A percentile compares a stretch with the other conserved stretches of the same genome.
phyloP scores from a whole-genome alignment of 2,329 filamentous ascomycete genomes.

The Clarireedia hainanense region DNA sequence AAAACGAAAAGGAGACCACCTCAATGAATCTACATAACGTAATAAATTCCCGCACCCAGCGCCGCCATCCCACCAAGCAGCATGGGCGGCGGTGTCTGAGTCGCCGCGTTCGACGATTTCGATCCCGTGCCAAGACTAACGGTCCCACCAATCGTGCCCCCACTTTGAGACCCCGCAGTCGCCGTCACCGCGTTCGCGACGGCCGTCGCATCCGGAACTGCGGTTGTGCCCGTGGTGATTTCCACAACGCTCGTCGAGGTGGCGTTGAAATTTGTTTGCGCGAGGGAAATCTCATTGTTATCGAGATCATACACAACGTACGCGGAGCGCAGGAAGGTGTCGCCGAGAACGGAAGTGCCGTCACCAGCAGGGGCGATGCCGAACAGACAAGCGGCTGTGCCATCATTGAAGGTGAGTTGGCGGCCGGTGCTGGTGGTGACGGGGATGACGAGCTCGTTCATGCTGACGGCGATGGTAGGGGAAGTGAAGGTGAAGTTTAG shows the following conservation, averaged over 20 bases:
- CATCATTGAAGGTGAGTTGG: constrained; percentile 45
- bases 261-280: constrained; percentile 56
- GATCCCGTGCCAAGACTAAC: constrained; percentile 12
- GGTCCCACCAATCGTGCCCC: constrained; percentile 11
- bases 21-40: constrained; percentile 10
- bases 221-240: constrained; percentile 41
- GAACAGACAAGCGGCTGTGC: constrained; percentile 54
- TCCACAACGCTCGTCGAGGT: constrained; percentile 44
- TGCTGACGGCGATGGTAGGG: constrained; percentile 45
- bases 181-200: constrained; percentile 44
- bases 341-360: constrained; percentile 57
- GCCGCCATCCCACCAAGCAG: constrained; percentile 18
- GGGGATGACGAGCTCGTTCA: constrained; percentile 53
- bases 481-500: constrained; percentile 49
- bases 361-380: constrained; percentile 53
- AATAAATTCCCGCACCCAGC: constrained; percentile 20
- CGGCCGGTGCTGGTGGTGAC: constrained; percentile 37
- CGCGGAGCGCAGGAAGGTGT: constrained; percentile 67
- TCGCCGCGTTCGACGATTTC: constrained; percentile 12
- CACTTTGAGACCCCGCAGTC: constrained; percentile 25
- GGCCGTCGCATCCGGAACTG: constrained; percentile 46
- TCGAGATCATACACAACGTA: constrained; percentile 70
- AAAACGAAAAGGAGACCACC: not conserved
- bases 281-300: constrained; percentile 64
- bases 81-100: constrained; percentile 12